Conservation (phyloP, 2,329 filamentous ascomycete genomes). For the Paecilomyces dactylethromorphus region DNA sequence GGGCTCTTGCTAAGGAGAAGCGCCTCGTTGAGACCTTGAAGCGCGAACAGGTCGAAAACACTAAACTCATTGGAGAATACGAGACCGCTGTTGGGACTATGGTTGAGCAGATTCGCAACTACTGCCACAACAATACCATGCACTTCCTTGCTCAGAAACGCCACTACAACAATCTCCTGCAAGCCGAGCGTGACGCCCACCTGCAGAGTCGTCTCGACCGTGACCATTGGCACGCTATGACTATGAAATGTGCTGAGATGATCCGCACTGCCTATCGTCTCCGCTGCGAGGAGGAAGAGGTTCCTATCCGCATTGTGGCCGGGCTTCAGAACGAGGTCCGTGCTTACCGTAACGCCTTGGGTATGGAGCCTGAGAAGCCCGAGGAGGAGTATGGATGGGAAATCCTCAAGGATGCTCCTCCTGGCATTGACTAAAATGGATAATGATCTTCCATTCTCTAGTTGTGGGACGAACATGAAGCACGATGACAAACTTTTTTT, state of each 20-base stretch:
- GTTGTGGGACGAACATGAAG: constrained; percentile 8
- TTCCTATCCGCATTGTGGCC: constrained; percentile 37
- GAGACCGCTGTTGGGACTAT: constrained; percentile 41
- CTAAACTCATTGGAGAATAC: constrained; percentile 42
- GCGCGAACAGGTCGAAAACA: constrained; percentile 43
- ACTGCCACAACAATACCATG: constrained; percentile 44
- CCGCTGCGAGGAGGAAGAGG: constrained; percentile 42
- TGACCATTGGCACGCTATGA: constrained; percentile 44
- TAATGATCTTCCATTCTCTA: background rate
- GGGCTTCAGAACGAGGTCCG: constrained; percentile 45
- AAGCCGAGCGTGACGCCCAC: constrained; percentile 45
- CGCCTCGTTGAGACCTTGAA: constrained; percentile 36
- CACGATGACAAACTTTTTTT: constrained; percentile 9
- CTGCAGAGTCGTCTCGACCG: constrained; percentile 43
- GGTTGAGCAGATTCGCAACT: constrained; percentile 46
- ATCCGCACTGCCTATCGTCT: constrained; percentile 42
- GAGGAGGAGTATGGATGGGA: constrained; percentile 46
- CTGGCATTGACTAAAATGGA: constrained; percentile 22
- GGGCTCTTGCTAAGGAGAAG: constrained; percentile 40
- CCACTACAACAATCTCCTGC: constrained; percentile 45
- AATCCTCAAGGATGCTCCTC: constrained; percentile 37
- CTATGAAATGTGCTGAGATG: constrained; percentile 43
- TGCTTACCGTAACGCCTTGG: constrained; percentile 40
- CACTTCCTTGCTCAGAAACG: constrained; percentile 40
- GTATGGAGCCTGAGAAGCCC: constrained; percentile 41